Evolutionary conservation across 2,329 filamentous ascomycete species (phyloP), one percentile per base, ranked within the genome.

Genomic region (Diaporthe citrichinensis): DNA sequence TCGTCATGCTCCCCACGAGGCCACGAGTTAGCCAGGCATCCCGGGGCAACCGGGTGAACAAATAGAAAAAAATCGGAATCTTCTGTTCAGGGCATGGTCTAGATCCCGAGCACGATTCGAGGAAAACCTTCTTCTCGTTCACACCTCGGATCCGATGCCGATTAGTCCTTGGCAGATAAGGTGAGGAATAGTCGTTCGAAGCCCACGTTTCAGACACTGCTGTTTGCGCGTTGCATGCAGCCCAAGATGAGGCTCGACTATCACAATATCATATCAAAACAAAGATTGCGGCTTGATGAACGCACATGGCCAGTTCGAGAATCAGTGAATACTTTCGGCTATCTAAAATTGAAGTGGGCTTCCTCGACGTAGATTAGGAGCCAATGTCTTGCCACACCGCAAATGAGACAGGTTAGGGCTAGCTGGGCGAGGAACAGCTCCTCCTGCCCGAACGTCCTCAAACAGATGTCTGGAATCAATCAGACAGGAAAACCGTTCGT

Each of bases 1-100:
- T 49, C 28, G 62, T 68, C 62, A 51, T 53, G 62, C 62, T 49
- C 28, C 62, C 62, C 62, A 67, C 49, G 46, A 68, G 65, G 65
- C 65, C 46, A 53, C 65, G 31, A 36, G 49, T 57, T 57, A n/a
- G 10, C 51, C 51, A 57, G 53, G 39, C 34, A 34, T 44, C 12
- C 51, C 51, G 51, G 69, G 34, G 10, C 51, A 17, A 9, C 53
- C 69, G 55, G 28, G 12, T 28, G 23, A 15, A n/a, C 36, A 68
- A 53, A 25, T 41, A 53, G 46, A 25, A 62, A 62, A 53, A 41
- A 28, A 14, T 28, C 31, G 31, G 8, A 53, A 68, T 68, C 23
- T 39, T 36, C 31, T 39, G n/a, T 53, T 14, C 1, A 20, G 49
- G 44, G 10, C 34, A 28, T 53, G 65, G 65, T 53, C 65, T 68